These are phyloP conservation scores for Cutaneotrichosporon cutaneum DNA, from an alignment of 1,284 basidiomycete species.

Conservation along the genomic window DNA sequence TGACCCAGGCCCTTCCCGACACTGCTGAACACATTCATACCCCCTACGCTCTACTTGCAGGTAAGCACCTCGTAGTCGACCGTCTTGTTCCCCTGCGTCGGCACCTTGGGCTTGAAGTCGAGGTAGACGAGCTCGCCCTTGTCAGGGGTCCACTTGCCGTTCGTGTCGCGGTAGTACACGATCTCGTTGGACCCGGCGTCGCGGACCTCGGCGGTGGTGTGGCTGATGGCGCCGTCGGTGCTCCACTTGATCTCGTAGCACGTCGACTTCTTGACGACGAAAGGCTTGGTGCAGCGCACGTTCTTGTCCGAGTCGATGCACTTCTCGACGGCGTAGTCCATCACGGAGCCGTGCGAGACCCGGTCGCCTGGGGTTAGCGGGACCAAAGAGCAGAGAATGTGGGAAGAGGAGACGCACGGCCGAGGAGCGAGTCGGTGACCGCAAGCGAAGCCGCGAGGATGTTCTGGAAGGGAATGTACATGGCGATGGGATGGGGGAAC, in stretches of 20 bases:
- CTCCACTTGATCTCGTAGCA: constrained; percentile 51
- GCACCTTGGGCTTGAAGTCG: constrained; percentile 52
- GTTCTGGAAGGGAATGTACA: constrained; percentile 48
- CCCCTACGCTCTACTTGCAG: constrained; percentile 36
- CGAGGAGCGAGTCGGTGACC: constrained; percentile 28
- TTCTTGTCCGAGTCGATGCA: constrained; percentile 50
- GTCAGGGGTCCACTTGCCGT: constrained; percentile 51
- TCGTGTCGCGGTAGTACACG: constrained; percentile 49
- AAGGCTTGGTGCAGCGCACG: constrained; percentile 49
- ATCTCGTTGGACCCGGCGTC: constrained; percentile 49
- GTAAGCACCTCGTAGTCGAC: constrained; percentile 47
- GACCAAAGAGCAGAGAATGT: background rate
- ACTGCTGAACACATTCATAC: too few relatives aligned
- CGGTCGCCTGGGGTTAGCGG: constrained; percentile 22
- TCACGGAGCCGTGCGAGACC: constrained; percentile 37
- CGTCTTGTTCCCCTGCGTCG: constrained; percentile 44
- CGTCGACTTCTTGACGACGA: constrained; percentile 46
- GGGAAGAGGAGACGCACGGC: constrained; percentile 31
- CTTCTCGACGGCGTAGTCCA: constrained; percentile 49
- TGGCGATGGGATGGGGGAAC: constrained; percentile 19
- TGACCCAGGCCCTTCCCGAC: too few relatives aligned
- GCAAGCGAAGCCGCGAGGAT: constrained; percentile 41
- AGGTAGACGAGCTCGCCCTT: constrained; percentile 52
- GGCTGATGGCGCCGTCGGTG: constrained; percentile 48
- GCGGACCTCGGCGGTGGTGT: constrained; percentile 52